Conservation (phyloP, 2,329 filamentous ascomycete species). For the Stagonosporopsis rhizophila region DNA sequence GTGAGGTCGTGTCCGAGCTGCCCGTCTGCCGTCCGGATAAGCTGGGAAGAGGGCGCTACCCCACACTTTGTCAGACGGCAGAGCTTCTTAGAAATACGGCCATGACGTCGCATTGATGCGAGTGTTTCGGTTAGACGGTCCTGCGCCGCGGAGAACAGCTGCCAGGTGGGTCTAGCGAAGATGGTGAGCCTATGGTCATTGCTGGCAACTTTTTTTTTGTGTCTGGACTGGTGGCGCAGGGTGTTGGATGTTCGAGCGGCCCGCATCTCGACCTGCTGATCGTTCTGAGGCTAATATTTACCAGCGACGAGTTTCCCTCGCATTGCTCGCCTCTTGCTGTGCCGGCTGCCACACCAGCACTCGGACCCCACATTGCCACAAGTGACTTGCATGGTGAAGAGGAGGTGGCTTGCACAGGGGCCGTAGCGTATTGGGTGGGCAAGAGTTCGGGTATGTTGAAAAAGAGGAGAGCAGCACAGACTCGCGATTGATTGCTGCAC, state of each 20-base stretch:
- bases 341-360: slow-evolving; percentile 16
- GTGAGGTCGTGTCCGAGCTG: background rate
- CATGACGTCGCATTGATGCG: background rate
- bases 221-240: background rate
- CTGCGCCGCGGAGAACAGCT: background rate
- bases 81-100: background rate
- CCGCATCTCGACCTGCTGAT: slow-evolving; percentile 30
- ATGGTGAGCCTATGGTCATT: background rate
- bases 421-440: slow-evolving; percentile 15
- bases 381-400: slow-evolving; percentile 20
- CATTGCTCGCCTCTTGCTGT: background rate
- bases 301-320: background rate
- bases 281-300: slow-evolving; percentile 16
- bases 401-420: slow-evolving; percentile 29
- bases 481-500: slow-evolving; percentile 18
- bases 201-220: background rate
- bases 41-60: slow-evolving; percentile 10
- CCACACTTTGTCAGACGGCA: slow-evolving; percentile 10
- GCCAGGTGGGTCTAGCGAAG: background rate
- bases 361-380: background rate
- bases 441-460: slow-evolving; percentile 18
- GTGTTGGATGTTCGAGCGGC: slow-evolving; percentile 1
- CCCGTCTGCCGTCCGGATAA: background rate
- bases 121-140: background rate
- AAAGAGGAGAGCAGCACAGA: slow-evolving; percentile 27